Conservation (phyloP, 257 asterid species). For the Phtheirospermum japonicum region DNA sequence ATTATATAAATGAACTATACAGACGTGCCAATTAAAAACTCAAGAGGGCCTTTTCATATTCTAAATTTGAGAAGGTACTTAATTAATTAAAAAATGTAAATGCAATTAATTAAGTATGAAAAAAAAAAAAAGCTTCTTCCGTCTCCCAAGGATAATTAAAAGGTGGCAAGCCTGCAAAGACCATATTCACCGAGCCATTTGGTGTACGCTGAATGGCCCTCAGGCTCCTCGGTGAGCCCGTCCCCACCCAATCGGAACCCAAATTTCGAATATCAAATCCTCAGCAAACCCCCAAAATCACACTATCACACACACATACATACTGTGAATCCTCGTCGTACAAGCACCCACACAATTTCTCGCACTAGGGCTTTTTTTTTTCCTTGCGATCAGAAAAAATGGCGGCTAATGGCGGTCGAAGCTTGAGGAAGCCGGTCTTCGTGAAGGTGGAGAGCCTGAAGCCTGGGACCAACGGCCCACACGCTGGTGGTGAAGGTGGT, state of each 20-base stretch:
- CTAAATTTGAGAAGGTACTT: too few relatives aligned
- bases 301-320: not conserved
- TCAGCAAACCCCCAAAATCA: not conserved
- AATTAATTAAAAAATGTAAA: too few relatives aligned
- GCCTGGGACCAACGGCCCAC: slow-evolving; percentile 66
- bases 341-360: slow-evolving; percentile 22
- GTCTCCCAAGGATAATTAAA: too few relatives aligned
- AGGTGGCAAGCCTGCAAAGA: too few relatives aligned
- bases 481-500: slow-evolving; percentile 56
- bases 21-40: too few relatives aligned
- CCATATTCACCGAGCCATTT: not conserved
- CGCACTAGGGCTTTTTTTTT: slow-evolving; percentile 31
- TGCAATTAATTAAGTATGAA: too few relatives aligned
- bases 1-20: too few relatives aligned
- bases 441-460: slow-evolving; percentile 55
- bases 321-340: slow-evolving; percentile 1
- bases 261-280: slow-evolving; percentile 9
- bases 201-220: slow-evolving; percentile 18
- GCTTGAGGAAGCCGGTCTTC: slow-evolving; percentile 56
- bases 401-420: slow-evolving; percentile 36
- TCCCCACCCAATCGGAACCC: slow-evolving; percentile 36
- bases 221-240: slow-evolving; percentile 25
- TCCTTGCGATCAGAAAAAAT: slow-evolving; percentile 27
- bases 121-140: too few relatives aligned
- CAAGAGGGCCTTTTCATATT: too few relatives aligned